Percentiles rank a stretch among this genome's conserved stretches.
Evolutionary conservation across 768 basidiomycete species (phyloP).

Genomic region (Leccinum olivaceopallidum): DNA sequence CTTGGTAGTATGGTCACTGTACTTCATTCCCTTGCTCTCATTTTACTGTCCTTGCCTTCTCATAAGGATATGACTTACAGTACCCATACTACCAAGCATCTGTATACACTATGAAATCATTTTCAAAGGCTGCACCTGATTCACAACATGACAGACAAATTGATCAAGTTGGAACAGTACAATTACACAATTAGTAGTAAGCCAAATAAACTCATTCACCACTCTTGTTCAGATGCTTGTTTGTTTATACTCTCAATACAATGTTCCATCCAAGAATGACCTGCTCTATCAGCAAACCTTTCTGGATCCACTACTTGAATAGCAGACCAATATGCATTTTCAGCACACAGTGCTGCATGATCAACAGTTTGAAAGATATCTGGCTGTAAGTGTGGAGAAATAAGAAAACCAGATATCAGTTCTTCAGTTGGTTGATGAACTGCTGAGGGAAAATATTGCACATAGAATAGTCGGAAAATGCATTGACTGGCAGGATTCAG

Average conservation of each 20-base stretch:
- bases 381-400: constrained; percentile 29
- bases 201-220: neutral
- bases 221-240: neutral
- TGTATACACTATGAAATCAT: too few relatives aligned
- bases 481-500: constrained; percentile 18
- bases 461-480: constrained; percentile 57
- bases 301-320: constrained; percentile 3
- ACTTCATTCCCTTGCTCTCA: too few relatives aligned
- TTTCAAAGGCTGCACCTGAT: too few relatives aligned
- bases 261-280: constrained; percentile 14
- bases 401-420: constrained; percentile 9
- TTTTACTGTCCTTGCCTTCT: too few relatives aligned
- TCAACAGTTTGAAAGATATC: constrained; percentile 57
- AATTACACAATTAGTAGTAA: neutral
- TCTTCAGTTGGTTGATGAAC: neutral
- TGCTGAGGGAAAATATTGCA: constrained; percentile 38
- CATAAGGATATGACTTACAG: too few relatives aligned
- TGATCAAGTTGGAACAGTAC: too few relatives aligned
- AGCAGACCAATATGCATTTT: constrained; percentile 53
- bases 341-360: constrained; percentile 54
- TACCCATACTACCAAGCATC: too few relatives aligned
- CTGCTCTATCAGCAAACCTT: neutral
- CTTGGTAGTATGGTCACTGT: too few relatives aligned
- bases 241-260: neutral
- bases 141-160: too few relatives aligned